phyloP scores from a whole-genome alignment of 1,284 basidiomycete species.

The Cutaneotrichosporon cutaneum region DNA sequence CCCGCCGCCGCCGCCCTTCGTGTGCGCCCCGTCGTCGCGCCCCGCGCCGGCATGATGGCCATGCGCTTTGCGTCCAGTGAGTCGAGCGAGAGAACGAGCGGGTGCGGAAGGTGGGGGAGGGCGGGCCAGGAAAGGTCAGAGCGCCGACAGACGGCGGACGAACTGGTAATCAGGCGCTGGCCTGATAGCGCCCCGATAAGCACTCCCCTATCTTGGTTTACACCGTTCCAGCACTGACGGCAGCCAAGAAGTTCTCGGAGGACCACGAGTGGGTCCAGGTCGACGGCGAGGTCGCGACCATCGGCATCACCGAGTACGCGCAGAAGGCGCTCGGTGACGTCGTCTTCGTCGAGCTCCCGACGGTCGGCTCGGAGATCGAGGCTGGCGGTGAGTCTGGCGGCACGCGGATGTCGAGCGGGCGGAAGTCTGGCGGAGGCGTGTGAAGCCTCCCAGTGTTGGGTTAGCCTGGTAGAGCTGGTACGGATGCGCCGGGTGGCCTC shows the following conservation, averaged over 20 bases:
- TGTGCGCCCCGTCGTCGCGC: constrained; percentile 19
- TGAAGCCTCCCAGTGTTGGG: too few species aligned
- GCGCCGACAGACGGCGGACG: too few species aligned
- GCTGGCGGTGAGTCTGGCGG: constrained; percentile 67
- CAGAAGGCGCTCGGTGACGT: constrained; percentile 93
- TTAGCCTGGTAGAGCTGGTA: too few species aligned
- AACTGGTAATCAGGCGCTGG: too few species aligned
- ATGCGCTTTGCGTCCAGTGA: constrained; percentile 35
- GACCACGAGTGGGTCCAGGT: constrained; percentile 89
- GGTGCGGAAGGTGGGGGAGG: too few species aligned
- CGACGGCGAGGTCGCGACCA: constrained; percentile 79
- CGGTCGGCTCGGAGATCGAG: constrained; percentile 64
- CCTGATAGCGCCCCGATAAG: not conserved
- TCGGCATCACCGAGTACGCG: constrained; percentile 92
- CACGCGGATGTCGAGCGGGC: not conserved
- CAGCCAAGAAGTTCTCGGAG: constrained; percentile 61
- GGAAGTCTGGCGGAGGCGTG: too few species aligned
- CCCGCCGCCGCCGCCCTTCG: constrained; percentile 23
- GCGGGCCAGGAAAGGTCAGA: too few species aligned
- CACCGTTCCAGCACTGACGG: constrained; percentile 58
- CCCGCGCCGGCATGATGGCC: constrained; percentile 24
- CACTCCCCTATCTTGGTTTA: not conserved
- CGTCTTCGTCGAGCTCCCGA: constrained; percentile 92
- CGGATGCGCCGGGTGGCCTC: too few species aligned
- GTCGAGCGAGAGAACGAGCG: not conserved